Evolutionary conservation across 2,329 filamentous ascomycete species (phyloP), one percentile per base, ranked within the genome.

Genomic region (Colletotrichum sp.): DNA sequence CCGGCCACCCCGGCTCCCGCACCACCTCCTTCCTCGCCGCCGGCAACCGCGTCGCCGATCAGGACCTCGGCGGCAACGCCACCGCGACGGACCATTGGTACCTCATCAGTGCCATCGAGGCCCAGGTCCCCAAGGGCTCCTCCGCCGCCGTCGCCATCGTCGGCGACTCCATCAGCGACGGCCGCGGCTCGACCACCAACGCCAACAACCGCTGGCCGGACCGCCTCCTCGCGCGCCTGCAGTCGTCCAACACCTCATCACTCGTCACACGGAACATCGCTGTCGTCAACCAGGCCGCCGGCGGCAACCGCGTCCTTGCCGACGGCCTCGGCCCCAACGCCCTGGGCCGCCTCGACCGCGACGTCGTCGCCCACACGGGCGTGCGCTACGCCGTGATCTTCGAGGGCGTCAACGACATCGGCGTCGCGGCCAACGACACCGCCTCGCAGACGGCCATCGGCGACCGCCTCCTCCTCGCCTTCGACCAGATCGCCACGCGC

Each of bases 81-180:
- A 77, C 79, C 28, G 77, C 76, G 32, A 82, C 80, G 28, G 88
- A 84, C 72, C 87, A 89, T 81, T 90, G 91, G 91, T 93, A 92
- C 83, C 92, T 92, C 77, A 83, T 93, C 79, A 90, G 88, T 44
- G 87, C 87, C 6, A 81, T 93, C 10, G 90, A 93, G 81, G 91
- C 87, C n/a, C 89, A 86, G 84, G 82, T 87, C 1, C 85, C 87
- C 0, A 77, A 80, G 0, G 63, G 80, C 16, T 63, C 72, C 3
- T 84, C 85, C 65, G 85, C 88, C 6, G 44, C 44, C 2, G 86
- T 93, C 39, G 88, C 87, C 24, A 87, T 94, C 28, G 84, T 94
- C 2, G 92, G 92, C n/a, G 92, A 94, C 82, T 92, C 89, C 79
- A 92, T 94, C 80, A 93, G 92, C 5, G 92, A 94, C 80, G 92